Evolutionary conservation across 345 rosid species (phyloP).

Genomic region (Rhodomyrtus tomentosa): DNA sequence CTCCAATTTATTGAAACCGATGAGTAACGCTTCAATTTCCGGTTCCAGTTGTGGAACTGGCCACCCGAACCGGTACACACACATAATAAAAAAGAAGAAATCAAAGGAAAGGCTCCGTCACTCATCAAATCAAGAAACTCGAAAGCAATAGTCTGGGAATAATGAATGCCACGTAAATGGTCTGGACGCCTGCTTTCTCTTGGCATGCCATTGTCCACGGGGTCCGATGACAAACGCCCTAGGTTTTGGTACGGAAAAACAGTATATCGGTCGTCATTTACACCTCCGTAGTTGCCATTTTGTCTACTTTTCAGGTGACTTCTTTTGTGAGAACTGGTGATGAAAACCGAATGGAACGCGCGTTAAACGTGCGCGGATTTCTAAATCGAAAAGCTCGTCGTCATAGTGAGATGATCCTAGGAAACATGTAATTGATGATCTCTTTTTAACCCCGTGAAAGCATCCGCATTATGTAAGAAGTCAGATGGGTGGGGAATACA

Average conservation of each 20-base stretch:
- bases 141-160: neutral
- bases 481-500: neutral
- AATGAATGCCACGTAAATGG: neutral
- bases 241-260: neutral
- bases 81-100: too few relatives aligned
- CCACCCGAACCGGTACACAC: too few relatives aligned
- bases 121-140: too few relatives aligned
- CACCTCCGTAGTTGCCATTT: neutral
- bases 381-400: neutral
- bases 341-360: too few relatives aligned
- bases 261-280: neutral
- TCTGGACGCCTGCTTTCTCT: neutral
- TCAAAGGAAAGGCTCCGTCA: too few relatives aligned
- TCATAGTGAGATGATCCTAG: neutral
- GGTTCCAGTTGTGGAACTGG: too few relatives aligned
- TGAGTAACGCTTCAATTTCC: too few relatives aligned
- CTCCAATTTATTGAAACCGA: too few relatives aligned
- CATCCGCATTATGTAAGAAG: neutral
- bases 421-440: neutral
- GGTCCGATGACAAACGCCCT: neutral
- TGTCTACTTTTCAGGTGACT: neutral
- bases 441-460: neutral
- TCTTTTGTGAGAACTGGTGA: neutral
- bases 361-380: neutral
- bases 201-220: neutral